Base-by-base conservation (phyloP, 2,329 filamentous ascomycete species). In the Aureobasidium zeae region DNA sequence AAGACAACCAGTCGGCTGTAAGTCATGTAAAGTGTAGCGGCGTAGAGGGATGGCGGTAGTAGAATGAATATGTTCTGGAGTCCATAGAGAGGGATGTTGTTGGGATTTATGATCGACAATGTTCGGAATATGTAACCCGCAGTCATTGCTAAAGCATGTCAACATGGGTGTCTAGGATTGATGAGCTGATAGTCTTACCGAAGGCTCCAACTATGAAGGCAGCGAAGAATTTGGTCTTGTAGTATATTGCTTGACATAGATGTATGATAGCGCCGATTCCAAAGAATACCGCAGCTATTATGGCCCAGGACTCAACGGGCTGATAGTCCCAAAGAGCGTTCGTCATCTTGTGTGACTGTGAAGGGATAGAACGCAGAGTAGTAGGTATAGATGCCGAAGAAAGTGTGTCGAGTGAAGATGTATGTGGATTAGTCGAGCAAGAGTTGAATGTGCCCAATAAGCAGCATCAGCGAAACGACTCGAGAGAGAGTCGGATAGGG, bases 61-160 rank as follows among this genome's bases (percentile, higher is more conserved):
- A 34, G 17, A n/a, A 34, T 34, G 31, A 34, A 34, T 17, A 34
- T 20, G 31, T 20, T 21, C 13, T 34, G 31, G 31, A 34, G 31
- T 7, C 17, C 19, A 19, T 34, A 34, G 16, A 34, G 31, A 7
- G 31, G 8, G 8, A 21, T 34, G 31, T n/a, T 34, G 17, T 11
- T 20, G 2, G 31, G 31, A 6, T 34, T 9, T 10, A 21, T 5
- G 17, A 22, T 9, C 8, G 17, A 34, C 4, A 34, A 19, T 7
- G 17, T 21, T 10, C 31, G 31, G 17, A 34, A 21, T 12, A 22
- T n/a, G 17, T 34, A 34, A 22, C 31, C 31, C 4, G 15, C 5
- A 11, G 31, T 22, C 31, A 34, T 34, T 19, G 22, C 31, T 34
- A 16, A 22, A n/a, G 9, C 4, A 4, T 9, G 17, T 34, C 19